These are phyloP conservation scores for Agroathelia rolfsii DNA, from an alignment of 1,284 basidiomycete species.

Conservation along the genomic window DNA sequence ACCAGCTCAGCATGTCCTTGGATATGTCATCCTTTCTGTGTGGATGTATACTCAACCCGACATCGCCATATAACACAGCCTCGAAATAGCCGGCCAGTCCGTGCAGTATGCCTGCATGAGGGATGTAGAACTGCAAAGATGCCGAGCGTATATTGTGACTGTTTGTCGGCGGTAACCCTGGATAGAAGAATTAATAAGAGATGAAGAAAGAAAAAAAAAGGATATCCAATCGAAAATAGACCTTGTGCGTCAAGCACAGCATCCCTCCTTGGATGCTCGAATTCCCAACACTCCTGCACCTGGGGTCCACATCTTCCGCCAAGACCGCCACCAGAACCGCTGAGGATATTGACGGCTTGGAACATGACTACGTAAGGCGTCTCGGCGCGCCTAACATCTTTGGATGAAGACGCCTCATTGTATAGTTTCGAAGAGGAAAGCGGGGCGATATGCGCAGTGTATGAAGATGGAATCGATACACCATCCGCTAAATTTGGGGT, in stretches of 20 bases:
- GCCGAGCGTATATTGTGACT: slow-evolving; percentile 81
- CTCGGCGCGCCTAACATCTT: slow-evolving; percentile 64
- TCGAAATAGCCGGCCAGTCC: slow-evolving; percentile 99
- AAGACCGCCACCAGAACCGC: slow-evolving; percentile 54
- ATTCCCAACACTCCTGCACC: slow-evolving; percentile 96
- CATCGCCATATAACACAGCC: slow-evolving; percentile 81
- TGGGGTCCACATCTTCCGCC: slow-evolving; percentile 65
- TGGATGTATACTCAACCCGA: slow-evolving; percentile 92
- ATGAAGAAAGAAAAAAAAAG: slow-evolving; percentile 5
- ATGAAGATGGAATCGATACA: slow-evolving; percentile 93
- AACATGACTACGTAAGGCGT: slow-evolving; percentile 99
- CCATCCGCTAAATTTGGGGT: slow-evolving; percentile 56
- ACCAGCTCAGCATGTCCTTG: slow-evolving; percentile 98
- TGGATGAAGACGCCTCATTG: slow-evolving; percentile 62
- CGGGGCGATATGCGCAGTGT: slow-evolving; percentile 91
- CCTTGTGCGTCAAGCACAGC: slow-evolving; percentile 66
- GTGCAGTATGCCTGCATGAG: slow-evolving; percentile 89
- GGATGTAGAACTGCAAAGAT: slow-evolving; percentile 83
- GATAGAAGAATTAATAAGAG: slow-evolving; percentile 6
- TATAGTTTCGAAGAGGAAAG: slow-evolving; percentile 89
- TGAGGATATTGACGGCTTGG: slow-evolving; percentile 82
- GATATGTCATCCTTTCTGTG: slow-evolving; percentile 75
- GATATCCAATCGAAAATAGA: slow-evolving; percentile 22
- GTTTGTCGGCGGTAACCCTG: slow-evolving; percentile 78
- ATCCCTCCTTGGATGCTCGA: slow-evolving; percentile 85